A percentile compares a stretch with the other conserved stretches of the same genome.
Evolutionary conservation across 495 filamentous ascomycete genomes (phyloP).

Genomic region (Xylaria scruposa): DNA sequence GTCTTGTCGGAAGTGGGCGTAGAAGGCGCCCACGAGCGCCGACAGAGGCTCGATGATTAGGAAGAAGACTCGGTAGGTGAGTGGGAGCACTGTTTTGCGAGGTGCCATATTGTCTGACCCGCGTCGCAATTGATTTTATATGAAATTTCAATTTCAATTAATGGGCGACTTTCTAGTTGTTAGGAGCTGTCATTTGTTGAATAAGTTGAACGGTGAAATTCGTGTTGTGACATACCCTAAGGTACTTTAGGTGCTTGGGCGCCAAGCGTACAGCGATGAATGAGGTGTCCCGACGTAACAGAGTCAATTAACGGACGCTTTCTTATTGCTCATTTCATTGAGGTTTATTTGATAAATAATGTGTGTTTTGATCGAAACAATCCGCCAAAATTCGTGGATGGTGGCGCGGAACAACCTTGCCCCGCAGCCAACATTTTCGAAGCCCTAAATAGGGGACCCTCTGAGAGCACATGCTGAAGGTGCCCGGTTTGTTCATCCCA

Average conservation of each 20-base stretch:
- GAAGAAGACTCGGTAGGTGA: slow-evolving; percentile 67
- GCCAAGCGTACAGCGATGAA: not conserved
- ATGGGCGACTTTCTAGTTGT: not conserved
- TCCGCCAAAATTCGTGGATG: not conserved
- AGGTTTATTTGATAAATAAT: not conserved
- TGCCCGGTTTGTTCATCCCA: too few species aligned
- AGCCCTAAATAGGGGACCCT: not conserved
- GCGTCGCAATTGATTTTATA: not conserved
- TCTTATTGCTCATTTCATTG: not conserved
- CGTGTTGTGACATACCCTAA: not conserved
- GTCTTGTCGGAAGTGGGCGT: slow-evolving; percentile 61
- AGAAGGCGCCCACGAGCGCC: slow-evolving; percentile 70
- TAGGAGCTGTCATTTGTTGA: not conserved
- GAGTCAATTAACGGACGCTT: not conserved
- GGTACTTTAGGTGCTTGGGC: too few species aligned
- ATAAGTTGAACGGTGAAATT: not conserved
- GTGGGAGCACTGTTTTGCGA: slow-evolving; percentile 46
- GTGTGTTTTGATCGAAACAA: not conserved
- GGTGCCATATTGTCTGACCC: slow-evolving; percentile 34
- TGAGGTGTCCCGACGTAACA: not conserved
- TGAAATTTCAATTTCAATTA: not conserved
- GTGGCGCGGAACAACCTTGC: slow-evolving; percentile 22
- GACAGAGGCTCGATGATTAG: slow-evolving; percentile 70
- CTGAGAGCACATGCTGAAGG: not conserved
- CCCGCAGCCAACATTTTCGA: slow-evolving; percentile 5